Percentiles rank a stretch among this genome's conserved stretches.
Evolutionary conservation across 129 eudicot species (phyloP).

Genomic region (Chrysanthemum lavandulifolium): DNA sequence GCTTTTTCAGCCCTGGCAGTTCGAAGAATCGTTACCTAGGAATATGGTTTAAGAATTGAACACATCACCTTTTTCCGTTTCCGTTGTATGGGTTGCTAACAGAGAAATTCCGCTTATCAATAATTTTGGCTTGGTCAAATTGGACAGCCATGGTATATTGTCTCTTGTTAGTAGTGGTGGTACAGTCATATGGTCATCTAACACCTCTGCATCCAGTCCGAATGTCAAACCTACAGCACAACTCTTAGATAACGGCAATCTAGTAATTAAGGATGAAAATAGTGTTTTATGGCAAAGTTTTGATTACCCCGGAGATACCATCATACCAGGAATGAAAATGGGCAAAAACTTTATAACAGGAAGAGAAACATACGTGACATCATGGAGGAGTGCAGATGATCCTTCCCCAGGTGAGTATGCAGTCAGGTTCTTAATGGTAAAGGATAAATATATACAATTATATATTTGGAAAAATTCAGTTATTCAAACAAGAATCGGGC

Average conservation of each 20-base stretch:
- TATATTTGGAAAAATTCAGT: no score
- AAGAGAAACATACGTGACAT: neutral
- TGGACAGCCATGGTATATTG: no score
- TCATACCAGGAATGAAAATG: slow-evolving; percentile 7
- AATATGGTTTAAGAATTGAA: no score
- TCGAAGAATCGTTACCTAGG: no score
- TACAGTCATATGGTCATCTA: neutral
- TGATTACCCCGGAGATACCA: slow-evolving; percentile 13
- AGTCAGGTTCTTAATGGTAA: no score
- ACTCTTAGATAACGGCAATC: slow-evolving; percentile 18
- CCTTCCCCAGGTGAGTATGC: neutral
- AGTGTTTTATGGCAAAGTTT: slow-evolving; percentile 13
- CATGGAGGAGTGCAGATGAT: neutral
- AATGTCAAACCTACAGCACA: neutral
- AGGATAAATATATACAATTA: no score
- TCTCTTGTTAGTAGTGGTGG: neutral
- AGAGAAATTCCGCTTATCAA: no score
- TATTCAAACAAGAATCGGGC: slow-evolving; percentile 33
- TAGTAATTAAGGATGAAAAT: slow-evolving; percentile 3
- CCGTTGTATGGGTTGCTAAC: no score
- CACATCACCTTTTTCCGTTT: no score
- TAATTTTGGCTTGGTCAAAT: no score
- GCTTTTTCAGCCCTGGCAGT: no score
- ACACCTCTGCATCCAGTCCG: neutral
- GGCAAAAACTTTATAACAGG: slow-evolving; percentile 15